Evolutionary conservation across 345 rosid species (phyloP).

Genomic region (Euphorbia peplus): DNA sequence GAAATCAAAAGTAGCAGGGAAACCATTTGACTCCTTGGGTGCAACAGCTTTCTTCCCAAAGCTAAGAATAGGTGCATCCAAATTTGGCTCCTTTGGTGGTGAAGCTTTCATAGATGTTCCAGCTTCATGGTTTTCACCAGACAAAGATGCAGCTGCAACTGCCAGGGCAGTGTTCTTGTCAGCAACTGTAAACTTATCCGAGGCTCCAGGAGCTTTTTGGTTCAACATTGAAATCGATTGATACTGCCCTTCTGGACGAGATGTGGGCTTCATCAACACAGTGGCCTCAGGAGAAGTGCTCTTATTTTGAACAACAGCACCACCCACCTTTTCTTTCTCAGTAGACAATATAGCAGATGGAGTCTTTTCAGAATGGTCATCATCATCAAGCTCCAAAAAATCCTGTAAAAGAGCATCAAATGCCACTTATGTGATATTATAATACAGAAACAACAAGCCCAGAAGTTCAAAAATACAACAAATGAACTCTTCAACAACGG

Average conservation of each 20-base stretch:
- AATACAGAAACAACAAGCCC: background rate
- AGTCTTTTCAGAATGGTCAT: slow-evolving; percentile 28
- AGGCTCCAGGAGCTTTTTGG: slow-evolving; percentile 29
- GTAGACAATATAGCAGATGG: slow-evolving; percentile 28
- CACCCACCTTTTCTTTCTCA: slow-evolving; percentile 37
- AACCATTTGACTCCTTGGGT: slow-evolving; percentile 34
- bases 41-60: slow-evolving; percentile 30
- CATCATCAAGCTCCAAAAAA: slow-evolving; percentile 69
- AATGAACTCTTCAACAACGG: background rate
- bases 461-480: background rate
- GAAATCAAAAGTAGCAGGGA: slow-evolving; percentile 16
- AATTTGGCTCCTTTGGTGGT: slow-evolving; percentile 24
- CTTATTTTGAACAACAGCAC: slow-evolving; percentile 27
- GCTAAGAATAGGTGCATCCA: slow-evolving; percentile 21
- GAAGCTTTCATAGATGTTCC: slow-evolving; percentile 26
- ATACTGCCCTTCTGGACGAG: slow-evolving; percentile 33
- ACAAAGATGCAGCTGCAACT: slow-evolving; percentile 25
- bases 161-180: slow-evolving; percentile 35
- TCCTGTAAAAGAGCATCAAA: slow-evolving; percentile 45
- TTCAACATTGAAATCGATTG: slow-evolving; percentile 27
- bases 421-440: background rate
- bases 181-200: slow-evolving; percentile 32
- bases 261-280: slow-evolving; percentile 29
- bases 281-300: slow-evolving; percentile 33
- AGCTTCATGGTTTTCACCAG: slow-evolving; percentile 33